These are phyloP conservation scores for Oropetium thomaeum DNA, from an alignment of 176 grass and related monocot species.

Conservation along the genomic window DNA sequence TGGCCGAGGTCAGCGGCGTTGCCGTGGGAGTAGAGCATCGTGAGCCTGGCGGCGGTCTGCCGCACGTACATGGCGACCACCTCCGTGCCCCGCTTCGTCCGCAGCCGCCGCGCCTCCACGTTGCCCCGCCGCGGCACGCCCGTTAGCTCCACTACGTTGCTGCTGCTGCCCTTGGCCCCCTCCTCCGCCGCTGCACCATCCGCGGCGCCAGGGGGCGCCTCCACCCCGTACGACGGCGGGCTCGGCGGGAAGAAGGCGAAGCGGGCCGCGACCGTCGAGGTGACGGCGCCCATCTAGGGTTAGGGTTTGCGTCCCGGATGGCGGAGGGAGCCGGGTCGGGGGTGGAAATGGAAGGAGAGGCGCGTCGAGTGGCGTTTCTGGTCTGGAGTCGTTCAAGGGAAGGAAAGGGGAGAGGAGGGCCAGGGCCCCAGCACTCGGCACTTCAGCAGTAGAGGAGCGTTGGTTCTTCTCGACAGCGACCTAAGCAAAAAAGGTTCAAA, in stretches of 20 bases:
- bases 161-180: not conserved
- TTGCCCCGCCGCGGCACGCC: conserved; percentile 57
- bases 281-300: conserved; percentile 65
- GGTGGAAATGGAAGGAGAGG: not conserved
- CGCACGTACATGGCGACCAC: conserved; percentile 86
- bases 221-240: conserved; percentile 65
- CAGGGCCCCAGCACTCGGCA: not conserved
- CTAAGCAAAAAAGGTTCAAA: not conserved
- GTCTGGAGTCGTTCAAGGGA: conserved; percentile 20
- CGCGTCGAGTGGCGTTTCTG: conserved; percentile 35
- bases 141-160: conserved; percentile 47
- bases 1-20: conserved; percentile 96
- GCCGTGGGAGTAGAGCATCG: conserved; percentile 96
- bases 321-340: not conserved
- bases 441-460: not conserved
- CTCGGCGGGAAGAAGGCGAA: conserved; percentile 86
- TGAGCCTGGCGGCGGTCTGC: conserved; percentile 62
- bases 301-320: conserved; percentile 22
- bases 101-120: conserved; percentile 76
- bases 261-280: conserved; percentile 71
- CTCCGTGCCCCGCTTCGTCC: conserved; percentile 68
- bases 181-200: not conserved
- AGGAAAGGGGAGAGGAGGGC: not conserved
- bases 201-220: not conserved
- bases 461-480: not conserved